Evolutionary conservation across 768 basidiomycete genomes (phyloP), one percentile per base, ranked within the genome.

Genomic region (Auriscalpium microsporum): DNA sequence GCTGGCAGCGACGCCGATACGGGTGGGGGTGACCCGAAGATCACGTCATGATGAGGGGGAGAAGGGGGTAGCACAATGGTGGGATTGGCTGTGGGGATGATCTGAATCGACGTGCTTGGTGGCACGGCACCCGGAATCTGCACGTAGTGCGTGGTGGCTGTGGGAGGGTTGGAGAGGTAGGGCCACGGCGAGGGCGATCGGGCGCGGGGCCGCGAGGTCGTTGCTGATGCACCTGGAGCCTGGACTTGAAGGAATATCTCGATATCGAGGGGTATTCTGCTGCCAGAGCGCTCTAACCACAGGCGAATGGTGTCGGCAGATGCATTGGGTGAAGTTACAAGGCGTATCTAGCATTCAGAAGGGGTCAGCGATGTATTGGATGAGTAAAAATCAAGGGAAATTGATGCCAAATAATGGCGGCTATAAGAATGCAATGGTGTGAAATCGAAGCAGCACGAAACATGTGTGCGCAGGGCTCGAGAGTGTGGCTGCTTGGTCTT

Each of bases 281-380:
- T 72, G 16, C 89, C 89, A 11, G 89, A 86, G 28, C 88, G 82
- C 66, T 90, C 87, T 0, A 91, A 75, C 88, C 89, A 91, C 10
- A 91, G 75, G 8, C 89, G 83, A 49, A 91, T 79, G 6, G 84
- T 88, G 64, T 91, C 88, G 28, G 88, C 80, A 33, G 87, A 86
- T 9, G 84, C 74, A 42, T 79, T 74, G 57, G 82, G 84, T 33
- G 79, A 83, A 19, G 87, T 87, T 45, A 83, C 72, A 44, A 90
- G 78, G 17, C 86, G 85, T 62, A 90, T 87, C 86, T 87, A 34
- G 19, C 17, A 50, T 48, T 55, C 19, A 63, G 61, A 19, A 54
- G 28, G 5, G 28, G 28, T 28, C 23, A 34, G 45, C 50, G 60
- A 53, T 44, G 52, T 51, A 67, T 50, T 59, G 38, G 57, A 35